Evolutionary conservation across 176 grass and related monocot genomes (phyloP).

Genomic region (Phoenix roebelenii): DNA sequence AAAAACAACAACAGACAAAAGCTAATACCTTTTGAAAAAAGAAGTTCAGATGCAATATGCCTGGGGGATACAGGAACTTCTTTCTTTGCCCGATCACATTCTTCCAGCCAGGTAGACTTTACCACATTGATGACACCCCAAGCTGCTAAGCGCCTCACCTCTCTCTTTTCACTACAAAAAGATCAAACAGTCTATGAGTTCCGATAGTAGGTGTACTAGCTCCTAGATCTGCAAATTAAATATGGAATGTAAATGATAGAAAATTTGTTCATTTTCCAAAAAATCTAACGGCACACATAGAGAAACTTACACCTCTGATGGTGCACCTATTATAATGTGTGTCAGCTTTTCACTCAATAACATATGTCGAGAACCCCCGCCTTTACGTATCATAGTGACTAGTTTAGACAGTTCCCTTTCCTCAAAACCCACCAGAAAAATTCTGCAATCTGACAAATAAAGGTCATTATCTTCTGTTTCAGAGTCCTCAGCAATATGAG

Average conservation of each 20-base stretch:
- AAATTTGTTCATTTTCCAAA: neutral
- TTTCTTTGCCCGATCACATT: slow-evolving; percentile 57
- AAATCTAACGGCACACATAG: slow-evolving; percentile 10
- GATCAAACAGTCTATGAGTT: slow-evolving; percentile 9
- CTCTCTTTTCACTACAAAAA: slow-evolving; percentile 67
- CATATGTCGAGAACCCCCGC: slow-evolving; percentile 75
- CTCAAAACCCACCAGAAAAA: slow-evolving; percentile 87
- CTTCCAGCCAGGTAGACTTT: slow-evolving; percentile 72
- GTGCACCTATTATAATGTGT: slow-evolving; percentile 79
- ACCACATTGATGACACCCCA: slow-evolving; percentile 78
- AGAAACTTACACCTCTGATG: slow-evolving; percentile 85
- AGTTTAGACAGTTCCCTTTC: slow-evolving; percentile 56
- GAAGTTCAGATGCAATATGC: slow-evolving; percentile 60
- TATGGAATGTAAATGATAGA: neutral
- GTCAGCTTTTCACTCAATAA: slow-evolving; percentile 73
- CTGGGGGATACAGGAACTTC: slow-evolving; percentile 50
- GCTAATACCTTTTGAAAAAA: slow-evolving; percentile 55
- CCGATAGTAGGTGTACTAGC: slow-evolving; percentile 14
- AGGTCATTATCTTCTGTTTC: slow-evolving; percentile 66
- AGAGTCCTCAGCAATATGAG: slow-evolving; percentile 58
- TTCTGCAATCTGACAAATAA: slow-evolving; percentile 82
- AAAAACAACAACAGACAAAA: neutral
- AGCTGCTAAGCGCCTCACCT: slow-evolving; percentile 63
- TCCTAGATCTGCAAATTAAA: slow-evolving; percentile 6
- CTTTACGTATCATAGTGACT: slow-evolving; percentile 58